Evolutionary conservation across 2,329 filamentous ascomycete genomes (phyloP).

Genomic region (Rosellinia necatrix): DNA sequence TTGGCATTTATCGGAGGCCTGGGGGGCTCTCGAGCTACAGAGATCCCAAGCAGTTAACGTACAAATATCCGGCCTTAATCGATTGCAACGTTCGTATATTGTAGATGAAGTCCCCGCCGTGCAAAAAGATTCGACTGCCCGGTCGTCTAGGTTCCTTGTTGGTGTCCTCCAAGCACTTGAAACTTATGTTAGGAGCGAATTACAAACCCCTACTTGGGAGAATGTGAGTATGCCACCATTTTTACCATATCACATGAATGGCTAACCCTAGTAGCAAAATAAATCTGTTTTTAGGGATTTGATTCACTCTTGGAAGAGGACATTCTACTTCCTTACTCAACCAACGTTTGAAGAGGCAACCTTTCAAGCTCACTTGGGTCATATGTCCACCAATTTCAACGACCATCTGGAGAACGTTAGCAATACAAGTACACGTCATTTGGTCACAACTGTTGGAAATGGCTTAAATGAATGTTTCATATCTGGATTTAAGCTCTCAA

Average conservation of each 20-base stretch:
- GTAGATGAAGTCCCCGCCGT: constrained; percentile 59
- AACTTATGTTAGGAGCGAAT: constrained; percentile 47
- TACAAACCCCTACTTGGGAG: constrained; percentile 38
- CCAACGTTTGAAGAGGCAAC: constrained; percentile 62
- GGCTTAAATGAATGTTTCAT: constrained; percentile 63
- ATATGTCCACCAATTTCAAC: constrained; percentile 52
- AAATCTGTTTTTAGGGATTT: constrained; percentile 46
- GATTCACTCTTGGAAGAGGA: constrained; percentile 60
- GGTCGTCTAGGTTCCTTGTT: constrained; percentile 56
- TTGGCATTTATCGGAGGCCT: constrained; percentile 49
- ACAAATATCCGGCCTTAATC: constrained; percentile 59
- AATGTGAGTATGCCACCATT: constrained; percentile 35
- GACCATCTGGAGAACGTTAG: constrained; percentile 36
- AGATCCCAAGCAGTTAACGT: constrained; percentile 49
- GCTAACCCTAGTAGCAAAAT: constrained; percentile 37
- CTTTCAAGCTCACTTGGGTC: constrained; percentile 66
- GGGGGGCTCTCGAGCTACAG: constrained; percentile 49
- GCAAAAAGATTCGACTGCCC: constrained; percentile 64
- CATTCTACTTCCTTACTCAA: constrained; percentile 51
- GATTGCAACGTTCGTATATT: constrained; percentile 64
- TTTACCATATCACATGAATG: background rate
- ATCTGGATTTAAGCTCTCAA: constrained; percentile 71
- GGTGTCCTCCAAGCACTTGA: constrained; percentile 49
- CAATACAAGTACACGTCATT: constrained; percentile 40
- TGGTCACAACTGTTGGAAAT: constrained; percentile 47